Percentiles rank a stretch among this genome's conserved stretches.
These are phyloP conservation scores for Penicillium pancosmium DNA, from an alignment of 495 filamentous ascomycete species.

Conservation along the genomic window DNA sequence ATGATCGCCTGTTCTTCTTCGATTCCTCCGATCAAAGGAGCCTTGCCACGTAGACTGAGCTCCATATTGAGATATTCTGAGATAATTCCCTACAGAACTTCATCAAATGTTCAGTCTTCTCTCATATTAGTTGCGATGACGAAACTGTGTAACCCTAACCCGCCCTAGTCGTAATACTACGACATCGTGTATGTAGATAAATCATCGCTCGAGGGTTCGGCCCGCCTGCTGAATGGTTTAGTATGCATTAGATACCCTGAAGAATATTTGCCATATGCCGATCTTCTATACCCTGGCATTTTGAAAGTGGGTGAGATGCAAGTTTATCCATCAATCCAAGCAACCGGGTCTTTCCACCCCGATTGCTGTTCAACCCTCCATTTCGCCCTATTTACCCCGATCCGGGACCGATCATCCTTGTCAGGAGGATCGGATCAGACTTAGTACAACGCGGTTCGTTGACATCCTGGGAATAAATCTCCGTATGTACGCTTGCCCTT, in stretches of 20 bases:
- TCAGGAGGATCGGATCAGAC: not conserved
- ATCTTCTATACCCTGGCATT: not conserved
- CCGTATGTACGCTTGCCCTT: not conserved
- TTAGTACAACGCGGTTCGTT: not conserved
- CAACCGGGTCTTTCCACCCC: not conserved
- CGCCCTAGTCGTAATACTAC: not conserved
- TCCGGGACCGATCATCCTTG: not conserved
- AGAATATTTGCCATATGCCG: not conserved
- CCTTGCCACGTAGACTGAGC: not conserved
- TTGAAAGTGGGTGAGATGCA: not conserved
- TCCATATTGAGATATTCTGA: not conserved
- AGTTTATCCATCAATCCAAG: constrained; percentile 1
- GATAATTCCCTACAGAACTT: not conserved
- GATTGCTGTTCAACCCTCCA: not conserved
- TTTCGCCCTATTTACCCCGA: not conserved
- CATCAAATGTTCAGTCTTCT: not conserved
- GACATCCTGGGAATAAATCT: not conserved
- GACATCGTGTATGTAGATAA: not conserved
- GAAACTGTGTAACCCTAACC: constrained; percentile 1
- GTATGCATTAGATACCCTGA: not conserved
- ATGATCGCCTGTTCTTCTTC: not conserved
- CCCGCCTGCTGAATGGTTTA: not conserved
- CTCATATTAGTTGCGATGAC: not conserved
- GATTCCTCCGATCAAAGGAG: constrained; percentile 1
- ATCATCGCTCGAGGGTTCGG: not conserved